Conservation (phyloP, 2,329 filamentous ascomycete genomes). For the Bipolaris victoriae region DNA sequence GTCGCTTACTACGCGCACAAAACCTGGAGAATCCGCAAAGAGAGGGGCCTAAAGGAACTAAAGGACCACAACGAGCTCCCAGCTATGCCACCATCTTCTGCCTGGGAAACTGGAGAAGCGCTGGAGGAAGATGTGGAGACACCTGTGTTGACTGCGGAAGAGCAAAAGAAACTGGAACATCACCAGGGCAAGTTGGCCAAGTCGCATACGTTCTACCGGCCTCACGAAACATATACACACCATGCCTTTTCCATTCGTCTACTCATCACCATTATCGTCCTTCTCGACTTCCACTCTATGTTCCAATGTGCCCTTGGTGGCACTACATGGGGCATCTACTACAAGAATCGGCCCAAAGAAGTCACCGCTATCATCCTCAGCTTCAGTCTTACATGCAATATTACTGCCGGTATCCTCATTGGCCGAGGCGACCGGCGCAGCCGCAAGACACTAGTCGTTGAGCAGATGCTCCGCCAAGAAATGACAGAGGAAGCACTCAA, state of each 20-base stretch:
- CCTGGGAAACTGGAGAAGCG: slow-evolving; percentile 50
- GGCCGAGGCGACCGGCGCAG: slow-evolving; percentile 75
- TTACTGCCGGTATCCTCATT: slow-evolving; percentile 77
- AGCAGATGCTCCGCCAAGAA: slow-evolving; percentile 75
- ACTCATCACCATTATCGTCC: slow-evolving; percentile 74
- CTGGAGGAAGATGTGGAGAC: slow-evolving; percentile 46
- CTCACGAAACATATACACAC: slow-evolving; percentile 85
- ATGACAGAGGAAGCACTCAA: slow-evolving; percentile 70
- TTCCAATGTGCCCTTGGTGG: slow-evolving; percentile 81
- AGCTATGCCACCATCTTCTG: slow-evolving; percentile 48
- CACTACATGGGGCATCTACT: slow-evolving; percentile 79
- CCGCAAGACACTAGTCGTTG: slow-evolving; percentile 82
- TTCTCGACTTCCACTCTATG: slow-evolving; percentile 79
- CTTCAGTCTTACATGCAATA: slow-evolving; percentile 77
- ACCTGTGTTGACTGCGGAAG: slow-evolving; percentile 66
- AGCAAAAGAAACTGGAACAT: slow-evolving; percentile 73
- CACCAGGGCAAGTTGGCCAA: slow-evolving; percentile 81
- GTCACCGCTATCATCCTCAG: slow-evolving; percentile 83
- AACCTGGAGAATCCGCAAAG: slow-evolving; percentile 69
- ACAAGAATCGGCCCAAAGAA: slow-evolving; percentile 70
- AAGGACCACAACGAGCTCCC: slow-evolving; percentile 74
- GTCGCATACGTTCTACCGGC: slow-evolving; percentile 87
- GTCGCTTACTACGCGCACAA: slow-evolving; percentile 73
- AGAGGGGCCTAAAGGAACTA: slow-evolving; percentile 65
- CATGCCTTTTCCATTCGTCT: slow-evolving; percentile 76